Base-by-base conservation (phyloP, 176 grass and related monocot species). In the Bothriochloa decipiens region DNA sequence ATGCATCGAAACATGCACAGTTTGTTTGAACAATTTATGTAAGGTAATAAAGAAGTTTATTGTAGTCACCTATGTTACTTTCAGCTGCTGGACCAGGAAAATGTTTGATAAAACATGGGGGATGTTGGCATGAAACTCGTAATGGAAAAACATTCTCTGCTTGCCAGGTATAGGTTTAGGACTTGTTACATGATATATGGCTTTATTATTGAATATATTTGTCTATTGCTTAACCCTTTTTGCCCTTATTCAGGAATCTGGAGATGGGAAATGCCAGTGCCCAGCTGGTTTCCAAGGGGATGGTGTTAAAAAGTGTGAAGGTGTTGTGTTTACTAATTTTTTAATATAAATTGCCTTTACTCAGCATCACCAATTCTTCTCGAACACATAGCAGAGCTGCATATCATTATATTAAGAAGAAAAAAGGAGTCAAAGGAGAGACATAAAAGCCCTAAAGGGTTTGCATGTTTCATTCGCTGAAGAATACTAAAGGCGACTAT, bases 1-100 rank as follows among this genome's bases (percentile, higher is more conserved):
- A 58, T 9, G 6, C 26, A 79, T 23, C 27, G 18, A 71, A 61
- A 61, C 22, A 58, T 84, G 26, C 18, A 67, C 1, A 32, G n/a
- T 23, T 83, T 53, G 45, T 11, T 42, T 89, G 25, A 7, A 43
- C 18, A 52, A 69, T 84, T 81, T 53, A 29, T 46, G n/a, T 16
- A 35, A 13, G 53, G 68, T 60, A 60, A 60, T 23, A 63, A 63
- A 57, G 60, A 81, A 43, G 18, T 75, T 68, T 12, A 65, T 28
- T 75, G 26, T 68, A 60, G 13, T 27, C 8, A 70, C 75, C 61
- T 27, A 61, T 53, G 74, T 89, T 89, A 42, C 88, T 70, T 91
- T 53, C 88, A 98, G 96, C 96, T 76, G 88, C 74, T 78, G 95
- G 96, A 8, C 89, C 92, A 72, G 96, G 92, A 92, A 91, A 90